Evolutionary conservation across 2,329 filamentous ascomycete genomes (phyloP).

Genomic region (Parafenestella ontariensis): DNA sequence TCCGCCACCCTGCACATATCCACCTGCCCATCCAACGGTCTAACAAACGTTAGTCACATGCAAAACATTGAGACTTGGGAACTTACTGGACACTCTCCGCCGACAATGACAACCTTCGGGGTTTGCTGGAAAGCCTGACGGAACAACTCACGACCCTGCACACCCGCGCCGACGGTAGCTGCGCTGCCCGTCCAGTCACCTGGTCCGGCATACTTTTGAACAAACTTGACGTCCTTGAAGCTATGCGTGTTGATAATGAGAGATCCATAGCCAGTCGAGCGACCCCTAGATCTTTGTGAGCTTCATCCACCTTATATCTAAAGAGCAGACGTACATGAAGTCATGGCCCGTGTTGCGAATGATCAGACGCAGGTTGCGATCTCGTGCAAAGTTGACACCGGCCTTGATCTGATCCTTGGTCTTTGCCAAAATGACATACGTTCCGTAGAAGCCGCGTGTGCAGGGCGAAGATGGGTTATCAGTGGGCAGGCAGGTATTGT

Average conservation of each 20-base stretch:
- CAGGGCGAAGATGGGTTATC: conserved; percentile 33
- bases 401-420: conserved; percentile 42
- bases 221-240: conserved; percentile 42
- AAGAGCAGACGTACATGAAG: conserved; percentile 30
- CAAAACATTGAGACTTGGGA: background rate
- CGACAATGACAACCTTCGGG: conserved; percentile 44
- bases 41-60: conserved; percentile 11
- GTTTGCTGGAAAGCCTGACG: conserved; percentile 37
- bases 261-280: conserved; percentile 43
- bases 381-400: conserved; percentile 44
- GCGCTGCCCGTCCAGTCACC: conserved; percentile 43
- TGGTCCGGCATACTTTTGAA: conserved; percentile 39
- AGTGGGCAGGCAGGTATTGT: conserved; percentile 43
- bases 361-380: conserved; percentile 41
- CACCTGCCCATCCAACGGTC: conserved; percentile 52
- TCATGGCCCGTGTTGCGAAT: conserved; percentile 48
- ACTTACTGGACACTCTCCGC: conserved; percentile 46
- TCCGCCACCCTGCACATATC: conserved; percentile 54
- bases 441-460: conserved; percentile 42
- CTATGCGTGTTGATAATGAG: conserved; percentile 48
- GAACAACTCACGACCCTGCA: conserved; percentile 45
- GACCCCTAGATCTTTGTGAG: conserved; percentile 27
- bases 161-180: conserved; percentile 42
- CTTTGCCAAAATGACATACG: conserved; percentile 44
- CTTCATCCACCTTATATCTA: background rate